Base-by-base conservation (phyloP, 169 alveolate genomes). In the Plasmodium vivax region DNA sequence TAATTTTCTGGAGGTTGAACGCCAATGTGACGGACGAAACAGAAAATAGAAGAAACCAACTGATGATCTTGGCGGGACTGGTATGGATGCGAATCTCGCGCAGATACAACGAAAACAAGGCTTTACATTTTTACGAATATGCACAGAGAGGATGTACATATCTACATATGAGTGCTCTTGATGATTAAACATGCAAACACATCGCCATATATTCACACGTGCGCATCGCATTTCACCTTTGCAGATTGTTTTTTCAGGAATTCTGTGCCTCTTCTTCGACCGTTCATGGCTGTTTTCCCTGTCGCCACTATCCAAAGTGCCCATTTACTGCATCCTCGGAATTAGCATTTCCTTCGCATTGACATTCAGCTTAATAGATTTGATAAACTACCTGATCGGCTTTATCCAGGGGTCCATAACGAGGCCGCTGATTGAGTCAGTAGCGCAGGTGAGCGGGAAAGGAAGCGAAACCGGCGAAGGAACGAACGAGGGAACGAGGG, bases 331-430 rank as follows among this genome's bases (percentile, higher is more conserved):
- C n/a, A 62, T 99, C 7, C 96, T 99, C 56, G 99, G 99, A 74
- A 97, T 98, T 14, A 97, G 99, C 27, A 97, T 98, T 41, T 97
- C 99, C 16, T 99, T 98, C 84, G 99, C 99, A 7, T 96, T 98
- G 56, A 98, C 98, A 45, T 98, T 98, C 92, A 96, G 99, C 36
- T 95, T 98, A 51, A 98, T 98, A 16, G 99, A 98, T 85, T 94
- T 98, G 45, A 96, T 98, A 47, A 98, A 98, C 93, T 97, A 97
- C 82, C 82, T 97, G 83, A 96, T 97, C 19, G 98, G 98, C 38
- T 97, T 97, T 95, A 93, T 96, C 68, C 97, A 93, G 82, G 95
- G 97, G 38, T 75, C 97, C 7, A 96, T 97, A 27, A 95, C 98
- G n/a, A 97, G 98, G 77, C 98, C 99, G n/a, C 87, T 98, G 75